phyloP scores from a whole-genome alignment of 176 grass and related monocot genomes.

The Oryza meridionalis region DNA sequence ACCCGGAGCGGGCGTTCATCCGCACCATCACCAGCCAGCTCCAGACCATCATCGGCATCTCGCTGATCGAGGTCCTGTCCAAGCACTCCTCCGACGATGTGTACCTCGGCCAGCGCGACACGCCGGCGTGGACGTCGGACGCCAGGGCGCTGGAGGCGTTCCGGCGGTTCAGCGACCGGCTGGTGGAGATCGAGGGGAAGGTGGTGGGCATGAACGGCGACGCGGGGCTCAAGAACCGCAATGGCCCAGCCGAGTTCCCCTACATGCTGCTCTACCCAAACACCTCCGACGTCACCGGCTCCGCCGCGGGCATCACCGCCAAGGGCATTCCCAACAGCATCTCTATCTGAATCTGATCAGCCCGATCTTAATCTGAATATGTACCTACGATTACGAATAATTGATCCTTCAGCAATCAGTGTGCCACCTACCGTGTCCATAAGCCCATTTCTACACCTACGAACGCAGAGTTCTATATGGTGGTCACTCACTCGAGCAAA shows the following conservation, averaged over 20 bases:
- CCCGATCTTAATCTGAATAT: constrained; percentile 38
- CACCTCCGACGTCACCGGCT: constrained; percentile 53
- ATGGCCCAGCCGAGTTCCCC: constrained; percentile 57
- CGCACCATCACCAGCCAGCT: constrained; percentile 80
- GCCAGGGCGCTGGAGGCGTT: constrained; percentile 50
- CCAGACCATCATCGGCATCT: constrained; percentile 81
- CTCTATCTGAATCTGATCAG: constrained; percentile 55
- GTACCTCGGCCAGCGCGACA: constrained; percentile 78
- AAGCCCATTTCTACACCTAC: no score
- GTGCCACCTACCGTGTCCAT: background rate
- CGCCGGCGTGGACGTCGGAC: constrained; percentile 67
- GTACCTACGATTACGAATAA: constrained; percentile 19
- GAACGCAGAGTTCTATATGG: no score
- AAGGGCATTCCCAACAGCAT: constrained; percentile 86
- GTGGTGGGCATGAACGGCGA: constrained; percentile 53
- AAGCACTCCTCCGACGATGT: constrained; percentile 81
- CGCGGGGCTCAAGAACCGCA: constrained; percentile 53
- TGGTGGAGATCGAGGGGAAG: constrained; percentile 55
- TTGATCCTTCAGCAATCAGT: background rate
- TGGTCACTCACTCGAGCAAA: no score
- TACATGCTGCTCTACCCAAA: constrained; percentile 84
- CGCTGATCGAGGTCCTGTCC: constrained; percentile 72
- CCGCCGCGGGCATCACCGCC: constrained; percentile 50
- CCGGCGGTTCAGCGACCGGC: constrained; percentile 44
- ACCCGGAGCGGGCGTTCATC: constrained; percentile 65